Conservation (phyloP, 73 alveolate genomes). For the Blepharisma japonicum region DNA sequence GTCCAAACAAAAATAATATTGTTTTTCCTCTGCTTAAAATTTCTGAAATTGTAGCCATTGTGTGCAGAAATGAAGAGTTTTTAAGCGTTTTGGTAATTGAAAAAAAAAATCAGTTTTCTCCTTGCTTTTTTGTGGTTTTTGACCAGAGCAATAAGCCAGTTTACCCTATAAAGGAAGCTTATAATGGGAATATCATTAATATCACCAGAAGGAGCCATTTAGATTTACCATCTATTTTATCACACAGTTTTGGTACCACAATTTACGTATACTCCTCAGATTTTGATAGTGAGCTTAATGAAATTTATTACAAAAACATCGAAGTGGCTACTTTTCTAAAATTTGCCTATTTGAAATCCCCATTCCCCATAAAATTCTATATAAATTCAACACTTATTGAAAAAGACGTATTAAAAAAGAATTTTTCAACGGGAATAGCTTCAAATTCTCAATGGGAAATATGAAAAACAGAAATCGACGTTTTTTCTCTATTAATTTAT, state of each 20-base stretch:
- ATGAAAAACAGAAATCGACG: no score
- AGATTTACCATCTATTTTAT: no score
- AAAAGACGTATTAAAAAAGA: no score
- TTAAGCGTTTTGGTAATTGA: background rate
- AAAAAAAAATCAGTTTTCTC: background rate
- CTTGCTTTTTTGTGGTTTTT: background rate
- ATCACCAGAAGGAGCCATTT: background rate
- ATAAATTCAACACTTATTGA: no score
- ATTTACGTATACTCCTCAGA: background rate
- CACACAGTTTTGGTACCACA: no score
- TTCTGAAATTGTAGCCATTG: constrained; percentile 1
- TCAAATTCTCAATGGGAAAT: no score
- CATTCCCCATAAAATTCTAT: no score
- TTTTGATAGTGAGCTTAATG: background rate
- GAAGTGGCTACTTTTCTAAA: no score
- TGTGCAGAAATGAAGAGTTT: background rate
- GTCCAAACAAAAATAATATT: background rate
- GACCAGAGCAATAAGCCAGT: background rate
- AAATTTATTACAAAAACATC: no score
- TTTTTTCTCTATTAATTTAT: constrained; percentile 11
- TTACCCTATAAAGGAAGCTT: background rate
- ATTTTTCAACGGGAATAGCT: no score
- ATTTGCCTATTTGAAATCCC: no score
- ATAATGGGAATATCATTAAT: background rate
- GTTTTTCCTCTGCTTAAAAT: background rate